Evolutionary conservation across 2,329 filamentous ascomycete species (phyloP), one percentile per base, ranked within the genome.

Genomic region (Hansfordia pulvinata): DNA sequence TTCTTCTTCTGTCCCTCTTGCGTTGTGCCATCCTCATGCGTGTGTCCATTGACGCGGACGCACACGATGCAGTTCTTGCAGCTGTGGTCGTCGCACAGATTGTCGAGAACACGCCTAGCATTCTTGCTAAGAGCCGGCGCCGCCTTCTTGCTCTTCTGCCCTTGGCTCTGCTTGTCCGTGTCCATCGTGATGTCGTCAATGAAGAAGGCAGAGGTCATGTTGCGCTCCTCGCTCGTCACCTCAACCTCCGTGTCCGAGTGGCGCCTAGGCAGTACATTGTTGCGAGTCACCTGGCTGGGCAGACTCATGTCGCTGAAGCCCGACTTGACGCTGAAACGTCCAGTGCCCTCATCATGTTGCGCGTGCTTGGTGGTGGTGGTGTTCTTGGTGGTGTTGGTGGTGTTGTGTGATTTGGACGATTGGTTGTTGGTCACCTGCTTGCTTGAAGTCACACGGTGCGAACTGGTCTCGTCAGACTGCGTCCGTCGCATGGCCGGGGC

Each of bases 161-260:
- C 42, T 30, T 40, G 36, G 13, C 34, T 30, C 27, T 34, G 44
- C 31, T 57, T 50, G 28, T 58, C 54, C 4, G 49, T 54, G 29
- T 64, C 57, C 18, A 69, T 52, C 3, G 66, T 71, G 33, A 70
- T 69, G 34, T 72, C 67, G 13, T 67, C 64, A 30, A 71, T 52
- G 36, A 71, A 68, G 37, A 69, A 62, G 4, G 63, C 66, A 5
- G 67, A 71, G 1, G 66, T 70, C 60, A 70, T 67, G 35, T 69
- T 66, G n/a, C n/a, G n/a, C 20, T 69, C 63, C 25, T 58, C 57
- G 28, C 37, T 30, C 20, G 50, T 40, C 10, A 37, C 23, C 6
- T 49, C 47, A 25, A 43, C 22, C 27, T 51, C 35, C 34, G 41
- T 33, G 31, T 39, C 25, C 25, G 46, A 29, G 39, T 44, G 40